Evolutionary conservation across 805 yeast species (phyloP).

Genomic region (Metschnikowia orientalis): DNA sequence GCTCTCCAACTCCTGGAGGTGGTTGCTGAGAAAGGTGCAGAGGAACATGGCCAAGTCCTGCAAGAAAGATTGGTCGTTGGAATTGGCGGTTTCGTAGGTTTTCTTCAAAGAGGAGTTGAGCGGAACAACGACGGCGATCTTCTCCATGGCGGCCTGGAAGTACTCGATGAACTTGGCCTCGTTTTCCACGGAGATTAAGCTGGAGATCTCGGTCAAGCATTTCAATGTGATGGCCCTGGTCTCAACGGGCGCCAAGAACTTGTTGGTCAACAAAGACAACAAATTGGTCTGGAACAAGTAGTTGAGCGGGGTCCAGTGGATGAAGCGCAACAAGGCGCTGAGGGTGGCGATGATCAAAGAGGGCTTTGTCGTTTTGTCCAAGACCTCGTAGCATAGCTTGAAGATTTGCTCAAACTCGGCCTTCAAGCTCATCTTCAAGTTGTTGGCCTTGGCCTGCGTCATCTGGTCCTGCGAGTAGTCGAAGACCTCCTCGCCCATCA

Average conservation of each 20-base stretch:
- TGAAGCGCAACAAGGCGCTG: conserved; percentile 73
- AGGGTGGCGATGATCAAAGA: conserved; percentile 81
- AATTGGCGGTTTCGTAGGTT: conserved; percentile 68
- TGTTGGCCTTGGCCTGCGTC: conserved; percentile 91
- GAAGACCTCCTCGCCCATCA: conserved; percentile 92
- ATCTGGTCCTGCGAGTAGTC: conserved; percentile 93
- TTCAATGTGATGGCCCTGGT: conserved; percentile 83
- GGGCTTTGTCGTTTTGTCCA: conserved; percentile 84
- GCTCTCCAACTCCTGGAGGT: conserved; percentile 60
- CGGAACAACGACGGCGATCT: conserved; percentile 67
- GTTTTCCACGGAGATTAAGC: conserved; percentile 51
- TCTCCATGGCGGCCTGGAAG: conserved; percentile 72
- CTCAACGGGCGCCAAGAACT: conserved; percentile 72
- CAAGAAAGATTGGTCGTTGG: conserved; percentile 86
- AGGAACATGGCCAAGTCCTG: conserved; percentile 94
- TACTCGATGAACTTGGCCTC: conserved; percentile 58
- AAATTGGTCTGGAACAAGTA: conserved; percentile 87
- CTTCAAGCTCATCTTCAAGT: conserved; percentile 76
- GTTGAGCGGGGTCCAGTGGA: conserved; percentile 92
- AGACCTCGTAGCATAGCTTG: conserved; percentile 86
- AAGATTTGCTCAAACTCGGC: conserved; percentile 91
- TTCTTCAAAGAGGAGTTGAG: conserved; percentile 54
- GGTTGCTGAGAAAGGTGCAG: conserved; percentile 76
- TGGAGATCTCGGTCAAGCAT: conserved; percentile 88
- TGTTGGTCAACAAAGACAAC: conserved; percentile 63